Evolutionary conservation across 805 yeast species (phyloP), one percentile per base, ranked within the genome.

Genomic region (Candida rishiriensis): DNA sequence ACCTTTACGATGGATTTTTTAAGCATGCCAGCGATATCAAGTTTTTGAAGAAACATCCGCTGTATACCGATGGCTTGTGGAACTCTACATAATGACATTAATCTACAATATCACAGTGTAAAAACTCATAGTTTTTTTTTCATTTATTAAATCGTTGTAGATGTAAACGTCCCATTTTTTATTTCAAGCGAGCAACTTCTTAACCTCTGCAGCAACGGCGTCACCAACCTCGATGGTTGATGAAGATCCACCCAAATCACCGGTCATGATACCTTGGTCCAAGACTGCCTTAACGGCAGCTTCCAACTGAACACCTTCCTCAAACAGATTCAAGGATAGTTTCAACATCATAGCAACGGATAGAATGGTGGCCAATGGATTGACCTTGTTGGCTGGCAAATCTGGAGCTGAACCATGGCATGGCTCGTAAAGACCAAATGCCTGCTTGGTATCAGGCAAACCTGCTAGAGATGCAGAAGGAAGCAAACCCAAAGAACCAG

Each of bases 391-490:
- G 48, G 70, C 72, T 41, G 83, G 82, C 62, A 91, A 79, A 66
- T 91, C 99, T 41, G 99, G 99, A 31, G 99, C 99, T 38, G 97
- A 85, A 39, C 99, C 99, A 65, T 91, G 99, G 63, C 97, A 91
- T 54, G 99, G 98, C 72, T 93, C 99, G 65, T 93, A 93, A 52
- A 93, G 74, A 47, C 99, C 99, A 63, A 93, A 90, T 1, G 98
- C 98, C 40, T 77, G 72, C 75, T 90, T 90, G 34, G 91, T 80
- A 68, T 91, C 97, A 42, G 99, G 99, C 62, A 93, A 76, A n/a
- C 97, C 88, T 3, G 97, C 93, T 61, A 93, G 78, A 16, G 98
- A 91, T 3, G 99, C 95, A 44, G 97, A 88, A 40, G 99, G 99
- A 53, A 93, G 77, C 54, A 93, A 78, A 49, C 99, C 99, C 51